Evolutionary conservation across 257 asterid species (phyloP), one percentile per base, ranked within the genome.

Genomic region (Jasminum sambac): DNA sequence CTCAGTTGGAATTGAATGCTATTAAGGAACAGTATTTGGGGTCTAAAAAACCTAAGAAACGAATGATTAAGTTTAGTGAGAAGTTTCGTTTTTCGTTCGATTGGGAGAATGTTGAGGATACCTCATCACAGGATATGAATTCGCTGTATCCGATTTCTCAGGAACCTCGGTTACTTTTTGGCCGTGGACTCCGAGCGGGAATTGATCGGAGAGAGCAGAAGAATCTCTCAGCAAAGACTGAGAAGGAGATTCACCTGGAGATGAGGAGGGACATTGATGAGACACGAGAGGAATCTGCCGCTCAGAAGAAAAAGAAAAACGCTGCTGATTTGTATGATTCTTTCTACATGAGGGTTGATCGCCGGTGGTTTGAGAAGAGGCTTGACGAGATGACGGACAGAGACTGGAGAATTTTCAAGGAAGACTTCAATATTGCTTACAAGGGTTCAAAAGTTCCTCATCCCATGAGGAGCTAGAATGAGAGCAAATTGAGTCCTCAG

Each of bases 241-340:
- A 44, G 17, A 44, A 44, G 52, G 52, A 44, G 52, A 44, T 44
- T 2, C 52, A 17, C 4, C 17, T 11, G 52, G 52, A 44, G 52
- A 44, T 44, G 4, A 44, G 52, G 17, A 17, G 14, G 4, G 52
- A 17, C 6, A 17, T 44, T 44, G 52, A 44, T n/a, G 52, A 44
- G 52, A 44, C 52, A 1, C 52, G 6, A 1, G 52, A 44, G 5
- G 52, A 44, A 12, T n/a, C 52, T 46, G 57, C 23, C n/a, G 57
- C 57, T 46, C 57, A 16, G 57, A 46, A n/a, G 57, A 46, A 16
- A n/a, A 46, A 16, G 57, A 21, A 46, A 46, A 16, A 46, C 23
- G 58, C 58, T n/a, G 58, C 58, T n/a, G 58, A 48, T 48, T 48
- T 48, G 23, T 48, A 48, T 48, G 58, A 48, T 48, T 14, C 58